Base-by-base conservation (phyloP, 1,139 yeast genomes). In the Spathaspora sp. region DNA sequence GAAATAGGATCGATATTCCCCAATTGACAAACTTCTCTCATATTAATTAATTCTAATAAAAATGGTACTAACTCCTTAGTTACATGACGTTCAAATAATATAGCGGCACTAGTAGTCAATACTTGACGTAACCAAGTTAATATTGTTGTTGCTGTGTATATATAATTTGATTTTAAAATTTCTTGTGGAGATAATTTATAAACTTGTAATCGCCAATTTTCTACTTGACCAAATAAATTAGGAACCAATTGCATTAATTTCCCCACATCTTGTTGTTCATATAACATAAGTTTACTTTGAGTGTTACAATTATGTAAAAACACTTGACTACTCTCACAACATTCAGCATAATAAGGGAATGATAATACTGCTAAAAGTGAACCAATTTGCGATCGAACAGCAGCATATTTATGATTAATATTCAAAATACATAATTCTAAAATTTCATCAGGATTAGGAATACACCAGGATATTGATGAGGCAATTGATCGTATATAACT, bases 1-100 rank as follows among this genome's bases (percentile, higher is more conserved):
- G 75, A 57, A 2, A 78, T 72, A 0, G 89, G 86, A 39, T 78
- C 76, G 31, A 86, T 69, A 44, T 80, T 79, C 0, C 91, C 86
- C 50, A 91, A 77, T 51, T 84, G 86, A 57, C 91, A 85, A 18
- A 89, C 90, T 54, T 93, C 98, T 53, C 90, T 84, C 71, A 88
- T 76, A 44, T 78, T 78, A 47, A 84, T 80, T 47, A 90, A 69
- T 26, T 78, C 74, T 55, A 89, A 70, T 51, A 89, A 68, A 52
- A 89, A 85, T 13, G 97, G 97, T 1, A 89, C 68, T 41, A 91
- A 74, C 46, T 78, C 68, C 1, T 55, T 49, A n/a, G 60, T 68
- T 8, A 67, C 69, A 46, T 59, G 63, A 18, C 59, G 59, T 44
- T 76, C 74, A 44, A 82, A 63, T 42, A 74, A 60, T 0, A 64